phyloP scores from a whole-genome alignment of 129 eudicot species.

The Flaveria sonorensis region DNA sequence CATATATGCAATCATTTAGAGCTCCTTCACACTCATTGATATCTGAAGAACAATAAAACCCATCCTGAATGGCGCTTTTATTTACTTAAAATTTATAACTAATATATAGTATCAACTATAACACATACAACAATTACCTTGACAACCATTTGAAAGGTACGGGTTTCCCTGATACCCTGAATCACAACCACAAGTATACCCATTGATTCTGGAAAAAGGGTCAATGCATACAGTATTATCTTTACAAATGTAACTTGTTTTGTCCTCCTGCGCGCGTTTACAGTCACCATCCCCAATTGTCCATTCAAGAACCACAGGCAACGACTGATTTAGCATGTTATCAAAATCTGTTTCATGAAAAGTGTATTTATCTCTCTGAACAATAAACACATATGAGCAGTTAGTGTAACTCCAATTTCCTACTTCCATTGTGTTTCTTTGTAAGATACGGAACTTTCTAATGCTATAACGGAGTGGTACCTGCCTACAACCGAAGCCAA shows the following conservation, averaged over 20 bases:
- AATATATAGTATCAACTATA: neutral
- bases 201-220: neutral
- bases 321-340: conserved; percentile 9
- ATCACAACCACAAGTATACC: conserved; percentile 17
- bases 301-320: conserved; percentile 32
- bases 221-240: conserved; percentile 28
- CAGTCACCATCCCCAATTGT: conserved; percentile 7
- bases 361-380: neutral
- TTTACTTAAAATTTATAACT: neutral
- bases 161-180: conserved; percentile 28
- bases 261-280: conserved; percentile 8
- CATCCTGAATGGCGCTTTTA: neutral
- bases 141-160: conserved; percentile 26
- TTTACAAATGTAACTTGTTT: neutral
- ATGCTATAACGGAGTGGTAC: neutral
- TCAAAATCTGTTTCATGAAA: conserved; percentile 11
- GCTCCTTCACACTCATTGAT: conserved; percentile 23
- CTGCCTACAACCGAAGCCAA: conserved; percentile 31
- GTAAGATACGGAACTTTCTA: conserved; percentile 1
- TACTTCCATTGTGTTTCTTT: conserved; percentile 7
- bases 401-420: conserved; percentile 23
- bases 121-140: conserved; percentile 1
- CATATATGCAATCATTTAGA: conserved; percentile 8
- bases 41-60: neutral
- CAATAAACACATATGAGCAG: conserved; percentile 25